Conservation (phyloP, 352 stramenopile species). For the Pythium grandisporangium region DNA sequence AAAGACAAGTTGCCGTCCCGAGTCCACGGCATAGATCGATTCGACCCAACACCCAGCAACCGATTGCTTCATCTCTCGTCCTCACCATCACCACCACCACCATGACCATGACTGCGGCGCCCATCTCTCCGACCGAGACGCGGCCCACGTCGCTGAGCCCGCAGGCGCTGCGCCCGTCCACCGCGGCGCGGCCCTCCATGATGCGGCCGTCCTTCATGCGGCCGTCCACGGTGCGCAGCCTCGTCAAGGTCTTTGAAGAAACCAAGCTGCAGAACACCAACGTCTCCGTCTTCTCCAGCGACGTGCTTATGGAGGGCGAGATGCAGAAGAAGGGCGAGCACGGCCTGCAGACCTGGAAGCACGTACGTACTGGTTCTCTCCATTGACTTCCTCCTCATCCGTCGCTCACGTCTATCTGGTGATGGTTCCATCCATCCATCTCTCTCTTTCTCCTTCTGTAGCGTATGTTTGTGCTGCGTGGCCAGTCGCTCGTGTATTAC, state of each 20-base stretch:
- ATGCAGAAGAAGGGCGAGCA: conserved; percentile 59
- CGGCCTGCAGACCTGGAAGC: conserved; percentile 55
- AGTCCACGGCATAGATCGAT: too few species aligned
- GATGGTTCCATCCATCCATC: neutral
- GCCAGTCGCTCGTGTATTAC: conserved; percentile 65
- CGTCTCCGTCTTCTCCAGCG: conserved; percentile 42
- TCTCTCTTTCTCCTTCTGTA: conserved; percentile 6
- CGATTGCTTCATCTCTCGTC: too few species aligned
- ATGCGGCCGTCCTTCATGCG: conserved; percentile 12
- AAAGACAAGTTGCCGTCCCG: too few species aligned
- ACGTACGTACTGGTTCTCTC: conserved; percentile 29
- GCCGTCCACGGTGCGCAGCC: conserved; percentile 35
- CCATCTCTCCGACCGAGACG: too few species aligned
- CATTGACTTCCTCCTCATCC: too few species aligned
- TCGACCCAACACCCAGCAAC: too few species aligned
- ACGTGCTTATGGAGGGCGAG: conserved; percentile 65
- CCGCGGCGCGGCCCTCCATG: neutral
- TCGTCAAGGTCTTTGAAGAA: conserved; percentile 54
- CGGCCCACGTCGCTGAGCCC: too few species aligned
- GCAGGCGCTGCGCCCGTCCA: conserved; percentile 1
- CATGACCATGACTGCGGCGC: conserved; percentile 19
- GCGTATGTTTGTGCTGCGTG: conserved; percentile 63
- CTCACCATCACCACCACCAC: neutral
- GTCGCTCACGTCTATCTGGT: neutral
- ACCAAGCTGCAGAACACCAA: conserved; percentile 47